phyloP scores from a whole-genome alignment of 495 filamentous ascomycete species.

The Sphaerosporella brunnea region DNA sequence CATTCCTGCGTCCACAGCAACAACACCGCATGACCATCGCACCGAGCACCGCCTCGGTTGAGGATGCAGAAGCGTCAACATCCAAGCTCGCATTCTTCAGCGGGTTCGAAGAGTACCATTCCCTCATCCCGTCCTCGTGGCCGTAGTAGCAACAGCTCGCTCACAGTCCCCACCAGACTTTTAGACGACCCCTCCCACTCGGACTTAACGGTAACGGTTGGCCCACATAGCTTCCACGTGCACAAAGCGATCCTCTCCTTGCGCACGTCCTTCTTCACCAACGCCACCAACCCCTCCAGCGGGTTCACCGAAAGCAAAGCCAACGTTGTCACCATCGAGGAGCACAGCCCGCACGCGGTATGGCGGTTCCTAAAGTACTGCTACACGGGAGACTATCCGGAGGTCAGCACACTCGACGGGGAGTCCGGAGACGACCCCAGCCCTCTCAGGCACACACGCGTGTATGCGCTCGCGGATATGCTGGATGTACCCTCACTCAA shows the following conservation, averaged over 20 bases:
- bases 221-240: not conserved
- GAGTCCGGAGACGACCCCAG: not conserved
- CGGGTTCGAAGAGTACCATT: not conserved
- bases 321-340: not conserved
- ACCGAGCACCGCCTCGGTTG: no score
- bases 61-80: no score
- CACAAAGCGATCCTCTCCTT: slow-evolving; percentile 2
- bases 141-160: not conserved
- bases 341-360: slow-evolving; percentile 1
- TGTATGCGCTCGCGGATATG: slow-evolving; percentile 6
- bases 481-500: slow-evolving; percentile 1
- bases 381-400: slow-evolving; percentile 2
- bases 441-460: not conserved
- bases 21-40: no score
- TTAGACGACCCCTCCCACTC: not conserved
- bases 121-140: not conserved
- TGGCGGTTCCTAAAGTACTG: not conserved
- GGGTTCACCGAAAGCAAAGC: not conserved
- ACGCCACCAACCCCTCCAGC: not conserved
- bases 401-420: not conserved
- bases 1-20: no score
- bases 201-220: not conserved
- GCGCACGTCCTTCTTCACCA: slow-evolving; percentile 4
- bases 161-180: not conserved
- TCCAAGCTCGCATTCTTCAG: not conserved